Percentiles rank a stretch among this genome's conserved stretches.
phyloP scores from a whole-genome alignment of 345 rosid genomes.

The Linum lewisii region DNA sequence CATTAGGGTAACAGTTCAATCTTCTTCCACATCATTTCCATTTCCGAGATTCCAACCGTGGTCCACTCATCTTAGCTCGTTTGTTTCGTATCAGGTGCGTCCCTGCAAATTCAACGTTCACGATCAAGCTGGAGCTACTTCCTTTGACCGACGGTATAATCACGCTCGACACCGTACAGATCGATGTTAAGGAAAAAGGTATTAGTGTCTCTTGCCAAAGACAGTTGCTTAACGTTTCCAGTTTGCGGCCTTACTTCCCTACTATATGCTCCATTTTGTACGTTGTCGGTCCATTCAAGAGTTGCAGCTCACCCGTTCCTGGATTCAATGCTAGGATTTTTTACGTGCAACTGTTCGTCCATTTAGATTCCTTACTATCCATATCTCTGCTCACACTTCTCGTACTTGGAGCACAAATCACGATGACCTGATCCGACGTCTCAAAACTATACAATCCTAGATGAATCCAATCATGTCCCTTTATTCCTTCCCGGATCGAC shows the following conservation, averaged over 20 bases:
- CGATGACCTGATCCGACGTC: too few species aligned
- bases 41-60: constrained; percentile 6
- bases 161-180: constrained; percentile 73
- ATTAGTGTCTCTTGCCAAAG: constrained; percentile 7
- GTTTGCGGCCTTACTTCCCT: too few species aligned
- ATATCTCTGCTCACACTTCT: too few species aligned
- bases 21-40: constrained; percentile 10
- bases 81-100: constrained; percentile 55
- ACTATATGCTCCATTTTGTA: too few species aligned
- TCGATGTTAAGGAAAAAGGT: constrained; percentile 96
- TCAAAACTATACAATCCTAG: too few species aligned
- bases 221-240: too few species aligned
- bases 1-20: constrained; percentile 58
- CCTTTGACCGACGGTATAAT: constrained; percentile 98
- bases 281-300: too few species aligned
- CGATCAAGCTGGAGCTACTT: constrained; percentile 85
- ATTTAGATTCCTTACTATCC: too few species aligned
- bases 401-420: too few species aligned
- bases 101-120: constrained; percentile 80
- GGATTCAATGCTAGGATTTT: too few species aligned
- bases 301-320: too few species aligned
- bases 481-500: neutral
- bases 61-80: neutral
- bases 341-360: neutral
- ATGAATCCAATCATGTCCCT: too few species aligned